Conservation (phyloP, 202 grass and related monocot species). For the Elaeis oleifera region DNA sequence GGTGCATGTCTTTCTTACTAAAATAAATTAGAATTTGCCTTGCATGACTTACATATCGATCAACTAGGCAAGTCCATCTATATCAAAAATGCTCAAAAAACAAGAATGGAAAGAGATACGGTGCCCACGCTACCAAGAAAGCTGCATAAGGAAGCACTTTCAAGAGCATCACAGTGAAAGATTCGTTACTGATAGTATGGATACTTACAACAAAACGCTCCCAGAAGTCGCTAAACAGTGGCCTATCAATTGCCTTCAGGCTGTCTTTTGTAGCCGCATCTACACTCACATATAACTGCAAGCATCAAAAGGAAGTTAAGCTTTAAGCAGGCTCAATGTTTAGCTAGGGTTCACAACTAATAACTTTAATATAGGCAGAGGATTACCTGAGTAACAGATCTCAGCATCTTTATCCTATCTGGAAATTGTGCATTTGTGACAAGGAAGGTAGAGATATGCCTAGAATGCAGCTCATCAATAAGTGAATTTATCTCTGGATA, state of each 20-base stretch:
- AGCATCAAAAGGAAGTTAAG: slow-evolving; percentile 21
- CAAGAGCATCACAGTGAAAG: neutral
- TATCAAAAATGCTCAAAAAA: too few relatives aligned
- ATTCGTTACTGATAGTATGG: slow-evolving; percentile 10
- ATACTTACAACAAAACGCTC: slow-evolving; percentile 78
- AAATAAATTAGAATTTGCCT: too few relatives aligned
- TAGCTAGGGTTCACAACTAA: slow-evolving; percentile 4
- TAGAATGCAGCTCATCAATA: slow-evolving; percentile 72
- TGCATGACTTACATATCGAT: too few relatives aligned
- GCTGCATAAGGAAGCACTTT: neutral
- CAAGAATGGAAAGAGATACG: too few relatives aligned
- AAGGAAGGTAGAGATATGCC: slow-evolving; percentile 87
- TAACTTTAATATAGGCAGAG: slow-evolving; percentile 13
- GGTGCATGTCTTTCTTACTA: too few relatives aligned
- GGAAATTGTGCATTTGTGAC: slow-evolving; percentile 99
- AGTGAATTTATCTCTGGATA: slow-evolving; percentile 96
- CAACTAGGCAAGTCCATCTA: too few relatives aligned
- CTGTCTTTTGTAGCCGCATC: slow-evolving; percentile 93
- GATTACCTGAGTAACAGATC: slow-evolving; percentile 76
- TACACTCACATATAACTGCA: slow-evolving; percentile 92
- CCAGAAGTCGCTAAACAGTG: slow-evolving; percentile 92
- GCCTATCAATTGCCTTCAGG: slow-evolving; percentile 88
- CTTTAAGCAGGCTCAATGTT: slow-evolving; percentile 6
- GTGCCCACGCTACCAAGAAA: too few relatives aligned
- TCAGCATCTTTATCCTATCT: slow-evolving; percentile 73